Evolutionary conservation across 306 rosid species (phyloP), one percentile per base, ranked within the genome.

Genomic region (Prunus fruticosa): DNA sequence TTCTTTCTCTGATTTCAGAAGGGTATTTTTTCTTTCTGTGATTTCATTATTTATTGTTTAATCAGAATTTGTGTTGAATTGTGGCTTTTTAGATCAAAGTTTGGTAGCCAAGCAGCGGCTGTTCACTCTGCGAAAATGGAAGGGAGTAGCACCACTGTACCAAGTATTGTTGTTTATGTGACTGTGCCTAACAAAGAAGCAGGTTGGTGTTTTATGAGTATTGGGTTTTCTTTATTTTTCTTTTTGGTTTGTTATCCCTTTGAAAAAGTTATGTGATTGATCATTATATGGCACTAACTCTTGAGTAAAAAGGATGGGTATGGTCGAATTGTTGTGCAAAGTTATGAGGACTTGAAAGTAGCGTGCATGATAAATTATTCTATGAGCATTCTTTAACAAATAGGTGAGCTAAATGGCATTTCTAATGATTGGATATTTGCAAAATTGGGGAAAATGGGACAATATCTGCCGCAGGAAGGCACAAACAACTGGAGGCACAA

Each of bases 151-250:
- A 74, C 80, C 56, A 85, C 91, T 69, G 96, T 92, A 23, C 93
- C 99, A 32, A 88, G 90, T 82, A 95, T 95, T 41, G 99, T 92
- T 69, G 98, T 95, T 64, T 95, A 92, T 78, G 99, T 92, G 63
- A 95, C 99, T 22, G 99, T 92, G 57, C 97, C 98, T 51, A 89
- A 89, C 88, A 92, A 82, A 87, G 96, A 95, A 87, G 88, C 87
- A 78, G 98, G 98, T 94, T 56, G 49, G 63, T 64, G 13, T 69
- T 11, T 13, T 52, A 71, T 66, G 45, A 22, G 20, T 19, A 2
- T 30, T 38, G 64, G 68, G 64, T 41, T 52, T 43, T 38, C 45
- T 22, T 72, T 45, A 1, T 8, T 22, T 49, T 62, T 34, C 18
- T 32, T 27, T 64, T 18, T 34, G 25, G 38, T 18, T 62, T 64